A percentile compares a stretch with the other conserved stretches of the same genome.
These are phyloP conservation scores for Podila epicladia DNA, from an alignment of 192 early-diverging fungal species.

Conservation along the genomic window DNA sequence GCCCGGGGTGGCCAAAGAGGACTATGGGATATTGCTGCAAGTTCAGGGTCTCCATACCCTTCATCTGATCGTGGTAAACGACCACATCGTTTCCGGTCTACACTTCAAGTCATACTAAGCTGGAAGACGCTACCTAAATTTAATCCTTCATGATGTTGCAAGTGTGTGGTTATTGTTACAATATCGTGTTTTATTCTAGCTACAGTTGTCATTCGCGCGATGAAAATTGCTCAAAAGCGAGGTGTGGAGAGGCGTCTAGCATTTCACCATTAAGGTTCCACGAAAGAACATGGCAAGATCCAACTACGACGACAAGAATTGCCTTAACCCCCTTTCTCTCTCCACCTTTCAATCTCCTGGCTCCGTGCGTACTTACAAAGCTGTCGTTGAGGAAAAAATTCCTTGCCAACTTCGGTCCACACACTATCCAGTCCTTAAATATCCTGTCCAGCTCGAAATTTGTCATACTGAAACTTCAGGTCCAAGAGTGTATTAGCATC, in stretches of 20 bases:
- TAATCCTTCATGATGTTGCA: too few relatives aligned
- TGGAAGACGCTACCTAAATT: too few relatives aligned
- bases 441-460: slow-evolving; percentile 31
- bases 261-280: slow-evolving; percentile 25
- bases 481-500: neutral
- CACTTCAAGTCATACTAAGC: too few relatives aligned
- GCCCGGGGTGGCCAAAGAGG: too few relatives aligned
- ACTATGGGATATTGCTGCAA: too few relatives aligned
- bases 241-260: slow-evolving; percentile 27
- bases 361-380: slow-evolving; percentile 18
- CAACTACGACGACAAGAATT: slow-evolving; percentile 28
- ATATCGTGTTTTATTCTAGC: too few relatives aligned
- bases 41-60: too few relatives aligned
- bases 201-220: slow-evolving; percentile 2
- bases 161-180: too few relatives aligned
- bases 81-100: too few relatives aligned
- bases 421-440: slow-evolving; percentile 42
- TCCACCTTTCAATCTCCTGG: slow-evolving; percentile 20
- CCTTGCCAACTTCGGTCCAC: slow-evolving; percentile 13
- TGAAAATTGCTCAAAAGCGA: slow-evolving; percentile 20
- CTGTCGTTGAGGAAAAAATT: slow-evolving; percentile 13
- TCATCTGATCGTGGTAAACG: too few relatives aligned
- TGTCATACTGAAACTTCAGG: slow-evolving; percentile 10
- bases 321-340: slow-evolving; percentile 18
- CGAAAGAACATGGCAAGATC: slow-evolving; percentile 31